phyloP scores from a whole-genome alignment of 805 yeast genomes.

The Pichia manshurica region DNA sequence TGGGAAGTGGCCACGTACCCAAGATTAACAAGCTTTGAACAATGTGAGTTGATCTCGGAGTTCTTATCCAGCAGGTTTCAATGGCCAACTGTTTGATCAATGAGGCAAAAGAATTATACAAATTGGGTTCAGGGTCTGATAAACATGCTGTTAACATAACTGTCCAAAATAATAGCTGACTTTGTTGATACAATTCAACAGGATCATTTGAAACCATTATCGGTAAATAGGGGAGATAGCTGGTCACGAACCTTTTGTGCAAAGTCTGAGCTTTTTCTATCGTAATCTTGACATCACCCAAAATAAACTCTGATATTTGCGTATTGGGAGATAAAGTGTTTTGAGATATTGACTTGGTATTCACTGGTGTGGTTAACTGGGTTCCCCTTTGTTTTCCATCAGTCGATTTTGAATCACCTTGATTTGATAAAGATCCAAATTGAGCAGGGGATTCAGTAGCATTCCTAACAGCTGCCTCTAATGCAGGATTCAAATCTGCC shows the following conservation, averaged over 20 bases:
- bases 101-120: slow-evolving; percentile 70
- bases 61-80: slow-evolving; percentile 87
- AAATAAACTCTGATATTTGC: slow-evolving; percentile 53
- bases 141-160: slow-evolving; percentile 81
- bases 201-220: slow-evolving; percentile 68
- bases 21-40: slow-evolving; percentile 84
- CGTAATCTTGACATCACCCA: slow-evolving; percentile 72
- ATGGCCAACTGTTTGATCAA: slow-evolving; percentile 81
- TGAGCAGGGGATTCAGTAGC: slow-evolving; percentile 26
- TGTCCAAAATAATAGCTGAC: slow-evolving; percentile 85
- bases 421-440: slow-evolving; percentile 7
- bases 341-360: slow-evolving; percentile 17
- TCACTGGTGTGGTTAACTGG: slow-evolving; percentile 16
- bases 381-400: not conserved
- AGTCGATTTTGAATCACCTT: not conserved
- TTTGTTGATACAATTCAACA: slow-evolving; percentile 71
- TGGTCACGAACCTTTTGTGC: slow-evolving; percentile 60
- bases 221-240: slow-evolving; percentile 73
- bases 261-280: slow-evolving; percentile 63
- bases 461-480: slow-evolving; percentile 39
- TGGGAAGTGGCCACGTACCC: slow-evolving; percentile 89
- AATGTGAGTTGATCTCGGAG: slow-evolving; percentile 91
- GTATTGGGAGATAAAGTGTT: slow-evolving; percentile 22
- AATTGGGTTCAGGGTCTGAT: slow-evolving; percentile 80
- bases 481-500: slow-evolving; percentile 36